A percentile compares a stretch with the other conserved stretches of the same genome.
Evolutionary conservation across 176 grass and related monocot species (phyloP).

Genomic region (Bolboschoenus planiculmis): DNA sequence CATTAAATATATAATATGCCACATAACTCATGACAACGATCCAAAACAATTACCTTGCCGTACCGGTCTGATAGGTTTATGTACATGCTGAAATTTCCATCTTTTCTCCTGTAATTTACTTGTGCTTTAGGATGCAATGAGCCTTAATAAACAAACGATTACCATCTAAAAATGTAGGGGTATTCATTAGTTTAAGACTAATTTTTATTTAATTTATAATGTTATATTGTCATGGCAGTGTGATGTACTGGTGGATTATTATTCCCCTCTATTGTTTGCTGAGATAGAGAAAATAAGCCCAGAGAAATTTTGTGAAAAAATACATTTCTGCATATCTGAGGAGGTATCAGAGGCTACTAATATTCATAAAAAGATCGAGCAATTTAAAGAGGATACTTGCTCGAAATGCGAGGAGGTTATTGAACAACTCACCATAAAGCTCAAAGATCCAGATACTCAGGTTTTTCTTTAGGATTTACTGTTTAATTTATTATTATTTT

Average conservation of each 20-base stretch:
- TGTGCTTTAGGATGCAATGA: not conserved
- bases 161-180: not conserved
- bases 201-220: not conserved
- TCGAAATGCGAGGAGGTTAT: slow-evolving; percentile 51
- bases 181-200: not conserved
- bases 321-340: slow-evolving; percentile 40
- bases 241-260: slow-evolving; percentile 55
- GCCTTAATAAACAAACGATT: not conserved
- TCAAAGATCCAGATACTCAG: slow-evolving; percentile 63
- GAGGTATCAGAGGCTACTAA: slow-evolving; percentile 16
- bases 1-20: not conserved
- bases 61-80: not conserved
- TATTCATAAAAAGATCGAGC: not conserved
- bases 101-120: not conserved
- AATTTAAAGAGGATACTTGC: slow-evolving; percentile 46
- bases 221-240: slow-evolving; percentile 45
- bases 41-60: not conserved
- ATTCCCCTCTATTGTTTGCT: slow-evolving; percentile 45
- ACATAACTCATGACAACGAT: not conserved
- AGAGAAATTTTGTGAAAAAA: slow-evolving; percentile 54
- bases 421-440: slow-evolving; percentile 34
- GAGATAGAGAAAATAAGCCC: slow-evolving; percentile 55
- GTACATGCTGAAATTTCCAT: not conserved
- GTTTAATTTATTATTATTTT: not conserved
- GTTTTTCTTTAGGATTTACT: slow-evolving; percentile 26